Conservation (phyloP, 176 grass and related monocot species). For the Rhipidocladum racemiflorum region DNA sequence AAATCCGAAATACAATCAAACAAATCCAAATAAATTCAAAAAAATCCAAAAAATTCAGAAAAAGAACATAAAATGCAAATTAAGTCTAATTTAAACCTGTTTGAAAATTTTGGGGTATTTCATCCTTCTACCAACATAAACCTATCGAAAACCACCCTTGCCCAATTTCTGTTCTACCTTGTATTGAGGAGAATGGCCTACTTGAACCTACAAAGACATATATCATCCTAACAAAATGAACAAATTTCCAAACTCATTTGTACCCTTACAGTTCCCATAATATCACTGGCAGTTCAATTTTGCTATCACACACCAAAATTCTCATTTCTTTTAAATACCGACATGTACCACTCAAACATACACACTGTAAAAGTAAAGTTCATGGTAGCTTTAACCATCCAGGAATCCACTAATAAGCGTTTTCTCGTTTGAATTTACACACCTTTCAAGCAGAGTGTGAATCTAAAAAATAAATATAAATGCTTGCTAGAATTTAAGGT, state of each 20-base stretch:
- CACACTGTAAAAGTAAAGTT: neutral
- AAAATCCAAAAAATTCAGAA: too few relatives aligned
- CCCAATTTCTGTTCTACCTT: constrained; percentile 90
- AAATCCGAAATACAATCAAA: too few relatives aligned
- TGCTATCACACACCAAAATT: neutral
- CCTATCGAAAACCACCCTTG: constrained; percentile 97
- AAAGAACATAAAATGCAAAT: too few relatives aligned
- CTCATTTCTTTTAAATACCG: neutral
- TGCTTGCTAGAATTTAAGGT: neutral
- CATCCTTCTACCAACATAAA: constrained; percentile 93
- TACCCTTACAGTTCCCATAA: neutral
- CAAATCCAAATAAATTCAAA: too few relatives aligned
- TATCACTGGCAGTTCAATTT: constrained; percentile 5
- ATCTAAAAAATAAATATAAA: neutral
- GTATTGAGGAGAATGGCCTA: constrained; percentile 85
- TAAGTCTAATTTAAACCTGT: too few relatives aligned
- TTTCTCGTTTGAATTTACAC: neutral
- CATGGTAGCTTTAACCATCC: neutral
- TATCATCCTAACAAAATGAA: neutral
- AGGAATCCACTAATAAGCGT: neutral
- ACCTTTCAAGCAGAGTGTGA: neutral
- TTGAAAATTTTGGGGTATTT: too few relatives aligned
- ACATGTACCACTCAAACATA: constrained; percentile 1
- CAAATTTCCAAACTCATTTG: constrained; percentile 10
- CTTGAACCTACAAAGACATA: constrained; percentile 69